A percentile compares a stretch with the other conserved stretches of the same genome.
phyloP scores from a whole-genome alignment of 495 filamentous ascomycete species.

The Hypoxylon rickii region DNA sequence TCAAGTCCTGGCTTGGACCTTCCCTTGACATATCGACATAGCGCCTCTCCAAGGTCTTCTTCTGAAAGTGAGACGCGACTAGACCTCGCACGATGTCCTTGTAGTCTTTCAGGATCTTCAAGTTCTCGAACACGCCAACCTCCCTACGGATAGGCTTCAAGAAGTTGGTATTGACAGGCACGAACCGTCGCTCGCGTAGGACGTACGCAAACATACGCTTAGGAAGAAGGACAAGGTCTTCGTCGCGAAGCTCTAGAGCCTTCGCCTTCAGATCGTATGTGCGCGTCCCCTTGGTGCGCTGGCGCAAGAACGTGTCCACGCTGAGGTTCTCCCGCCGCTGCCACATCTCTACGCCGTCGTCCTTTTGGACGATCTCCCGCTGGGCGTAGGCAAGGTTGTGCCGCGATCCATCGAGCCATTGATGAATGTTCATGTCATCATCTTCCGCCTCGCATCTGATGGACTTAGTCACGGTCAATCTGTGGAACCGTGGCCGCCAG shows the following conservation, averaged over 20 bases:
- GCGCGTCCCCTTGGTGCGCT: conserved; percentile 33
- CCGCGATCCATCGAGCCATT: conserved; percentile 34
- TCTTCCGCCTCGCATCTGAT: conserved; percentile 24
- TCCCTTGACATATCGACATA: conserved; percentile 61
- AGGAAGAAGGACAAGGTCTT: conserved; percentile 45
- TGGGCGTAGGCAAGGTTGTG: conserved; percentile 32
- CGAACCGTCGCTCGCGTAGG: conserved; percentile 45
- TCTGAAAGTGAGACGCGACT: conserved; percentile 49
- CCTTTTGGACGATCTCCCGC: conserved; percentile 38
- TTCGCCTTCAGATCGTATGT: conserved; percentile 27
- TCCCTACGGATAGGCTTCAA: conserved; percentile 52
- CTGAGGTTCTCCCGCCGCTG: conserved; percentile 38
- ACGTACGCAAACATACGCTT: conserved; percentile 46
- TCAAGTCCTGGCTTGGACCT: conserved; percentile 63
- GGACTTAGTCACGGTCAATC: conserved; percentile 26
- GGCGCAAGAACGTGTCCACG: conserved; percentile 39
- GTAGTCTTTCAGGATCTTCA: conserved; percentile 56
- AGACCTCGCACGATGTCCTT: conserved; percentile 60
- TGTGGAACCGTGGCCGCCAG: conserved; percentile 37
- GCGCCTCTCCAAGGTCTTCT: conserved; percentile 40
- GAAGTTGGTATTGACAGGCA: conserved; percentile 39
- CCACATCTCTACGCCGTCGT: conserved; percentile 37
- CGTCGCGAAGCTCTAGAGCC: conserved; percentile 35
- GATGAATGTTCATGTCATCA: conserved; percentile 37
- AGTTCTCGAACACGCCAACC: conserved; percentile 53